phyloP scores from a whole-genome alignment of 1,284 basidiomycete genomes.

The Ceratobasidium sp. region DNA sequence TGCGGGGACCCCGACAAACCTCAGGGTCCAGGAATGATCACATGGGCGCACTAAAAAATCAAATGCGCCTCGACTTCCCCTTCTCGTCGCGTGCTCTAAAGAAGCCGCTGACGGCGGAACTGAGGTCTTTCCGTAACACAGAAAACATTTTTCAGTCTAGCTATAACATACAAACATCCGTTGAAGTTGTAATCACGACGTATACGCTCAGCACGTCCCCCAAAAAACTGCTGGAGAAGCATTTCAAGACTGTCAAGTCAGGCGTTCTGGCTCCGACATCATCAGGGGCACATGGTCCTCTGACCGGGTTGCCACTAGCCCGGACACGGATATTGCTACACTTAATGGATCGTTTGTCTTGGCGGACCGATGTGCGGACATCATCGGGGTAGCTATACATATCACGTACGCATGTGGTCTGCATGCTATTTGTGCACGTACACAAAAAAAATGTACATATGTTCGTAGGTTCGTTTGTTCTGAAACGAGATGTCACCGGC shows the following conservation, averaged over 20 bases:
- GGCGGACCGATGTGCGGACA: no score
- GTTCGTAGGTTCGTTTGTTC: not conserved
- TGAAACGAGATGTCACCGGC: not conserved
- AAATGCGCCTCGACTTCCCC: conserved; percentile 9
- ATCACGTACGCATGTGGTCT: no score
- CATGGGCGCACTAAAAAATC: conserved; percentile 15
- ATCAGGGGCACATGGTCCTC: not conserved
- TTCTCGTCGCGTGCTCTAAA: not conserved
- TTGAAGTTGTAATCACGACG: not conserved
- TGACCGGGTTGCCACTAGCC: not conserved
- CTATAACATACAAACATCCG: not conserved
- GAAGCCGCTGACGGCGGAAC: not conserved
- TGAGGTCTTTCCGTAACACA: no score
- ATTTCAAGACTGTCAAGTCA: not conserved
- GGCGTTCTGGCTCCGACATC: not conserved
- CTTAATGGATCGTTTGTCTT: no score
- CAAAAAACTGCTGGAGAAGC: no score
- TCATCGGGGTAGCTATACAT: no score
- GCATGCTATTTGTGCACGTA: no score
- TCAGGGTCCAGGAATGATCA: conserved; percentile 32
- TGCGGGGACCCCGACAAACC: conserved; percentile 31
- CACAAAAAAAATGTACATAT: not conserved
- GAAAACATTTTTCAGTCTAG: not conserved
- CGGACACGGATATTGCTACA: no score
- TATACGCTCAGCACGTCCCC: not conserved